Evolutionary conservation across 371 early-diverging fungal species (phyloP).

Genomic region (Coemansia sp.): DNA sequence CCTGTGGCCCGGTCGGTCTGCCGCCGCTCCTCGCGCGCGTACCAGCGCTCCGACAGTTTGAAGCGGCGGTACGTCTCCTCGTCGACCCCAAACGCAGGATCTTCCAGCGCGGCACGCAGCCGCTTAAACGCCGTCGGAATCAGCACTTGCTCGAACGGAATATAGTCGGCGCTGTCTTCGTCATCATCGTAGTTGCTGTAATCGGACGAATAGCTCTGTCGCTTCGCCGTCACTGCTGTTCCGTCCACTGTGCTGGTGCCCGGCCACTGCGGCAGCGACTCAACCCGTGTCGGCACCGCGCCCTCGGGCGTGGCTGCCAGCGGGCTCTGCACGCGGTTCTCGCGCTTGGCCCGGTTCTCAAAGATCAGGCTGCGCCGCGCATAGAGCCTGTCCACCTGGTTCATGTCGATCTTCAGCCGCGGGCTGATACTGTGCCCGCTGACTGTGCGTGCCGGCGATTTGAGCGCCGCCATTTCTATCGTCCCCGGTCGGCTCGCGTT

Average conservation of each 20-base stretch:
- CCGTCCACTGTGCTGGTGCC: neutral
- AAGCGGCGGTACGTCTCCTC: slow-evolving; percentile 44
- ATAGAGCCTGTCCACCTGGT: slow-evolving; percentile 41
- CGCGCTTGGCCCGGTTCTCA: slow-evolving; percentile 31
- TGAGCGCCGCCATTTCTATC: neutral
- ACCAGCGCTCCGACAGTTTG: slow-evolving; percentile 49
- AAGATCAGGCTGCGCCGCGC: slow-evolving; percentile 43
- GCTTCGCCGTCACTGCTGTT: neutral
- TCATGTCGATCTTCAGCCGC: slow-evolving; percentile 40
- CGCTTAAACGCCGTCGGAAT: slow-evolving; percentile 50
- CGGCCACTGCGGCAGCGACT: neutral
- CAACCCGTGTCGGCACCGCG: neutral
- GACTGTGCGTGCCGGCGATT: slow-evolving; percentile 20
- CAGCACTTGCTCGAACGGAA: slow-evolving; percentile 47
- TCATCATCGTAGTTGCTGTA: slow-evolving; percentile 13
- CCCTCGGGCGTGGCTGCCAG: neutral
- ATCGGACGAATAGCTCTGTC: slow-evolving; percentile 7
- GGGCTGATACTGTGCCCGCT: slow-evolving; percentile 35
- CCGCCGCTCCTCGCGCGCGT: slow-evolving; percentile 42
- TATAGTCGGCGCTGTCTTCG: slow-evolving; percentile 24
- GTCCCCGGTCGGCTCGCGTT: neutral
- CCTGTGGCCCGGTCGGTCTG: slow-evolving; percentile 33
- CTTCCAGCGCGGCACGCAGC: slow-evolving; percentile 32
- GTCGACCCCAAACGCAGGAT: slow-evolving; percentile 39
- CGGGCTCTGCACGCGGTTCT: slow-evolving; percentile 3